phyloP scores from a whole-genome alignment of 805 yeast species.

The Ogataea salicorniae region DNA sequence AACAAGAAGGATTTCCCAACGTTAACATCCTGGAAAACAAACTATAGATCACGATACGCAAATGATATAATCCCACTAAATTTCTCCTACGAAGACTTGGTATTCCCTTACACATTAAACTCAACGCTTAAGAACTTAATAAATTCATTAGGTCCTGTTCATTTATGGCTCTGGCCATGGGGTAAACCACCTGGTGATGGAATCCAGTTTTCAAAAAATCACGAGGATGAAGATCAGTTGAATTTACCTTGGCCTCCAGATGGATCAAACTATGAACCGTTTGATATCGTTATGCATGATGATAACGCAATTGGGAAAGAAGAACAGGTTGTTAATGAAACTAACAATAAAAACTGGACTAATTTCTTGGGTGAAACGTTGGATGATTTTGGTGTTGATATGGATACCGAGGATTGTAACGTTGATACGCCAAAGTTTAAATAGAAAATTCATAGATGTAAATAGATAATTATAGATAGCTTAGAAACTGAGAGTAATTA shows the following conservation, averaged over 20 bases:
- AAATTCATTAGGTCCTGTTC: conserved; percentile 55
- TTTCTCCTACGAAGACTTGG: conserved; percentile 55
- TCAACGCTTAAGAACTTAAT: conserved; percentile 52
- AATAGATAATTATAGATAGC: too few species aligned
- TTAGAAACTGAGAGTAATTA: too few species aligned
- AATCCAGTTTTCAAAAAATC: conserved; percentile 48
- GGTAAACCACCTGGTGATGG: conserved; percentile 61
- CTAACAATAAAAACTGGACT: conserved; percentile 41
- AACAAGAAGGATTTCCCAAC: conserved; percentile 36
- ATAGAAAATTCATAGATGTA: neutral
- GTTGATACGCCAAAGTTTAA: conserved; percentile 7
- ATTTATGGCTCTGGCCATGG: conserved; percentile 70
- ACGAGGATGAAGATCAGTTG: conserved; percentile 52
- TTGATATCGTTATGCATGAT: neutral
- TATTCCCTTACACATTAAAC: conserved; percentile 76
- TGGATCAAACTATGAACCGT: conserved; percentile 40
- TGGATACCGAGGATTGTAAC: conserved; percentile 44
- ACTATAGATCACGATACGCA: neutral
- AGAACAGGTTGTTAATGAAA: conserved; percentile 8
- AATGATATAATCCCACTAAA: conserved; percentile 23
- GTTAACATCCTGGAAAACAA: conserved; percentile 41
- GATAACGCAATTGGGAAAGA: neutral
- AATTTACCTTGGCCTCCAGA: conserved; percentile 93
- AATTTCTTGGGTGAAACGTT: conserved; percentile 81
- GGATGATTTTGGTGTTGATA: conserved; percentile 84